A percentile compares a stretch with the other conserved stretches of the same genome.
These are phyloP conservation scores for Datura wrightii DNA, from an alignment of 257 asterid genomes.

Conservation along the genomic window DNA sequence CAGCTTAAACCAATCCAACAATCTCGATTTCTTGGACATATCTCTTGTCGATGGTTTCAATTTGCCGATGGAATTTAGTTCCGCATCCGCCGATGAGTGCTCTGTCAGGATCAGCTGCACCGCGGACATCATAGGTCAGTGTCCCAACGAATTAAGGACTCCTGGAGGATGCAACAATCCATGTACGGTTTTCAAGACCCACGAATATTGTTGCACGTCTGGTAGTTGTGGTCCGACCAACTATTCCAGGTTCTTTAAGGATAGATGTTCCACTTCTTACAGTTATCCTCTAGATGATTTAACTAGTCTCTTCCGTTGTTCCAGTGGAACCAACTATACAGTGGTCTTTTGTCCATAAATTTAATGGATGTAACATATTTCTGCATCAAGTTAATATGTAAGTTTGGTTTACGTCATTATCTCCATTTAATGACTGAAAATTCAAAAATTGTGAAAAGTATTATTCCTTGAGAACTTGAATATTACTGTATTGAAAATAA, in stretches of 20 bases:
- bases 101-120: slow-evolving; percentile 9
- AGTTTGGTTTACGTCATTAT: background rate
- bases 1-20: slow-evolving; percentile 38
- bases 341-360: slow-evolving; percentile 22
- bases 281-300: background rate
- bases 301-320: background rate
- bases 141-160: slow-evolving; percentile 29
- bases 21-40: background rate
- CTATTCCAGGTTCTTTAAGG: slow-evolving; percentile 28
- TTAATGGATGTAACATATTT: background rate
- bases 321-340: background rate
- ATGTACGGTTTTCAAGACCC: slow-evolving; percentile 28
- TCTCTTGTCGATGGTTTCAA: slow-evolving; percentile 55
- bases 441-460: background rate
- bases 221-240: slow-evolving; percentile 1
- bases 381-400: background rate
- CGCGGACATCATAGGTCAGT: slow-evolving; percentile 29
- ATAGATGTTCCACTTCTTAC: slow-evolving; percentile 31
- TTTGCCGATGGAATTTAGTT: slow-evolving; percentile 51
- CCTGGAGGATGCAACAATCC: slow-evolving; percentile 42
- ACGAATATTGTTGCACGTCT: slow-evolving; percentile 32
- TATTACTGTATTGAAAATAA: background rate
- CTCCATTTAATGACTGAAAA: background rate
- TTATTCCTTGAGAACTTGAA: background rate
- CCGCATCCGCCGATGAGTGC: slow-evolving; percentile 37